Base-by-base conservation (phyloP, 1,284 basidiomycete genomes). In the Clitocybe nebularis region DNA sequence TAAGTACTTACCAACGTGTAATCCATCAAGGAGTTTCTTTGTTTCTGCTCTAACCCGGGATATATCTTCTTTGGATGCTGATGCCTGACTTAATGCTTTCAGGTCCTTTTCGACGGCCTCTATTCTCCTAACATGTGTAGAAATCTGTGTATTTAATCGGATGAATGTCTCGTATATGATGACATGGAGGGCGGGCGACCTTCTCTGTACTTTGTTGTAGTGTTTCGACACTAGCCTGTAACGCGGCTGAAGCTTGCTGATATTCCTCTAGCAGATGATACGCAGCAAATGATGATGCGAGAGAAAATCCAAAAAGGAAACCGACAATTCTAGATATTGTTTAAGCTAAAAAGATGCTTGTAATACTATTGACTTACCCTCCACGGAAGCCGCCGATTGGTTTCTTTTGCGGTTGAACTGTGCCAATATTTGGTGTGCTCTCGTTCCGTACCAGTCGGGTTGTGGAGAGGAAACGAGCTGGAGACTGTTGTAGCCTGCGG, bases 241-340 rank as follows among this genome's bases (percentile, higher is more conserved):
- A 69, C 20, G 88, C 77, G 19, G 84, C 83, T 4, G 86, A 89
- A 5, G 93, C 91, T 39, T 79, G 71, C 62, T 92, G 90, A 66
- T 93, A 93, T 67, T 95, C 93, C 52, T 94, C 88, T 39, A 94
- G 69, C 19, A 96, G 71, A 59, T 90, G 83, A 61, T 92, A 94
- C 36, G 90, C 85, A 35, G 90, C 90, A 56, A 86, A 81, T 0
- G 87, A 83, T 1, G 89, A 85, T 5, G 86, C 86, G 30, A 91
- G 63, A 4, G 90, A 91, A 68, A 94, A 93, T 0, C 92, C 92
- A 55, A 93, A 79, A 33, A 94, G 66, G 61, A 95, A 95, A 0
- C 93, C 93, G 20, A 93, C 76, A 44, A 95, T 81, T 38, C 90
- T 93, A 52, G 33, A 20, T 30, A 38, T 45, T 23, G 29, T 32